Conservation (phyloP, 257 asterid genomes). For the Thymus mandschuricus region DNA sequence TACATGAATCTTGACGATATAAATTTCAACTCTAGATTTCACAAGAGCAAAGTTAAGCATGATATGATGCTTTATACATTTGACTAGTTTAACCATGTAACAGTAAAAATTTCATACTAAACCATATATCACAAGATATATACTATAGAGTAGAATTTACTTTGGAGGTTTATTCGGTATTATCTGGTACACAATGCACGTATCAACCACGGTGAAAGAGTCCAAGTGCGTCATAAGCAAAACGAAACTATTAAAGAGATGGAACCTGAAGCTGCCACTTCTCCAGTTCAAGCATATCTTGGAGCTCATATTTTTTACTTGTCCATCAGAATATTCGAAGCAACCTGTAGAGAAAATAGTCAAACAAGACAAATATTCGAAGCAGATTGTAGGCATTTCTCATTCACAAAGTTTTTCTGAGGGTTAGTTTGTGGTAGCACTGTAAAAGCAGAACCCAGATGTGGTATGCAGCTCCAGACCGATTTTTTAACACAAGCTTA, state of each 20-base stretch:
- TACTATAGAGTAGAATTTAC: neutral
- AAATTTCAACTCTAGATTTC: neutral
- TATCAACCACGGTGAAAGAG: neutral
- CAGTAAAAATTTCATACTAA: neutral
- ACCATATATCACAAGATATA: constrained; percentile 1
- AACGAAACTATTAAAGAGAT: neutral
- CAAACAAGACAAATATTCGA: neutral
- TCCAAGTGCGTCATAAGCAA: neutral
- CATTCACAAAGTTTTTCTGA: neutral
- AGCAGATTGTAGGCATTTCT: constrained; percentile 1
- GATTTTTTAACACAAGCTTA: neutral
- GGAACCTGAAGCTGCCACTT: constrained; percentile 96
- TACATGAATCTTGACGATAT: neutral
- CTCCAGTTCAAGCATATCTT: constrained; percentile 78
- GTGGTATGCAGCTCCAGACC: neutral
- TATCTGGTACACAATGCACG: neutral
- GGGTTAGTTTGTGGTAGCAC: neutral
- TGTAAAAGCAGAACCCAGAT: neutral
- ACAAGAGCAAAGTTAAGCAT: neutral
- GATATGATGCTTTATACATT: neutral
- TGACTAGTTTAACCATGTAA: constrained; percentile 1
- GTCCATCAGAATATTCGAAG: constrained; percentile 83
- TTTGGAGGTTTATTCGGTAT: neutral
- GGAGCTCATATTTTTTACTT: constrained; percentile 73
- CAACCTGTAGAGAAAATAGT: constrained; percentile 54